phyloP scores from a whole-genome alignment of 2,329 filamentous ascomycete genomes.

The Phyllosticta citrichinensis region DNA sequence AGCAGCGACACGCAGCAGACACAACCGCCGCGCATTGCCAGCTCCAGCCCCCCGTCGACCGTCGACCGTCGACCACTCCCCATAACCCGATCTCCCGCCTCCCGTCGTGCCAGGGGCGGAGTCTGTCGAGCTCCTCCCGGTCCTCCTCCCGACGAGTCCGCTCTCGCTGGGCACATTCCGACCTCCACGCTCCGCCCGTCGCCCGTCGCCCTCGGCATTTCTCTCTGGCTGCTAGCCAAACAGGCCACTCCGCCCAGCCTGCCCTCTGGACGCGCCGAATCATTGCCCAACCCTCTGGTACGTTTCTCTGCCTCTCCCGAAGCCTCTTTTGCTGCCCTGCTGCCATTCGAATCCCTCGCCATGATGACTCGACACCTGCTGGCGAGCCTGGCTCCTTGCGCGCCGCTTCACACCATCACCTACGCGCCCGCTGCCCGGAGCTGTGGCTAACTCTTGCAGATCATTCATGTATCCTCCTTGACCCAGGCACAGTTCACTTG shows the following conservation, averaged over 20 bases:
- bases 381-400: neutral
- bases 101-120: neutral
- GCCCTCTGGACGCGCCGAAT: slow-evolving; percentile 28
- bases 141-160: neutral
- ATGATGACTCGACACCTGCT: neutral
- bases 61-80: neutral
- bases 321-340: slow-evolving; percentile 2
- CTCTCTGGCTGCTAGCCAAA: slow-evolving; percentile 21
- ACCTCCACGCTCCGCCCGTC: slow-evolving; percentile 15
- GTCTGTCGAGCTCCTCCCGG: neutral
- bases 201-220: slow-evolving; percentile 10
- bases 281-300: slow-evolving; percentile 20
- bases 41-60: neutral
- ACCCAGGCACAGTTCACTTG: slow-evolving; percentile 12
- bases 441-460: slow-evolving; percentile 18
- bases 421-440: slow-evolving; percentile 17
- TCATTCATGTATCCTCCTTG: slow-evolving; percentile 21
- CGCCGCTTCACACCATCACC: neutral
- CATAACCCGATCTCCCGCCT: neutral
- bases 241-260: slow-evolving; percentile 22
- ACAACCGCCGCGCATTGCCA: neutral
- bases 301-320: slow-evolving; percentile 17
- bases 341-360: neutral
- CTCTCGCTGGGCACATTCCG: slow-evolving; percentile 17
- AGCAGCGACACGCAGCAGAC: neutral